Percentiles rank a stretch among this genome's conserved stretches.
Evolutionary conservation across 2,329 filamentous ascomycete species (phyloP).

Genomic region (Scytalidium lignicola): DNA sequence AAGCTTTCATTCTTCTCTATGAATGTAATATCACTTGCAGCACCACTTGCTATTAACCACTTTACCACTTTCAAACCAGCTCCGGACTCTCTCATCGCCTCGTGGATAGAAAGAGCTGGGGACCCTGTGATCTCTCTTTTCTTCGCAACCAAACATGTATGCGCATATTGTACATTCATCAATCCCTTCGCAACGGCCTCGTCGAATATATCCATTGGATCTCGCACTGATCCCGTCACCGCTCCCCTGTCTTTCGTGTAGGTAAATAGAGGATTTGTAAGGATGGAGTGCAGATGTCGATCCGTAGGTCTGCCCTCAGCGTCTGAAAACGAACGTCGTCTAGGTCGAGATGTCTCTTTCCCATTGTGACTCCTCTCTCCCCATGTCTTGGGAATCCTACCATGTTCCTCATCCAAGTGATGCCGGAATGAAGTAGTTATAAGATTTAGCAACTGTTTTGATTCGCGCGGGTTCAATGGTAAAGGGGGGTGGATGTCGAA

Average conservation of each 20-base stretch:
- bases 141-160: conserved; percentile 17
- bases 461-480: conserved; percentile 51
- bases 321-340: conserved; percentile 8
- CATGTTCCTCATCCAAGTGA: conserved; percentile 54
- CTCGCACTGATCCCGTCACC: conserved; percentile 1
- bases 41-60: conserved; percentile 25
- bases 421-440: conserved; percentile 59
- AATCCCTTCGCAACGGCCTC: conserved; percentile 24
- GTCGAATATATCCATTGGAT: conserved; percentile 27
- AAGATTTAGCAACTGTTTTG: conserved; percentile 51
- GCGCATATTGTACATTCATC: conserved; percentile 23
- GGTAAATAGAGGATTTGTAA: conserved; percentile 44
- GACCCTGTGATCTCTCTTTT: conserved; percentile 16
- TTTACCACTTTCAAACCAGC: conserved; percentile 25
- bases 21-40: conserved; percentile 17
- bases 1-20: conserved; percentile 15
- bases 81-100: conserved; percentile 22
- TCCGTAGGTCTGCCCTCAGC: conserved; percentile 29
- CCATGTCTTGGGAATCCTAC: conserved; percentile 3
- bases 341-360: neutral
- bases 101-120: conserved; percentile 9
- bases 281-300: conserved; percentile 42
- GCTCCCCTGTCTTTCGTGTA: neutral
- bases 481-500: conserved; percentile 42
- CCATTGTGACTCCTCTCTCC: conserved; percentile 16